phyloP scores from a whole-genome alignment of 257 asterid species.

The Fraxinus pennsylvanica region DNA sequence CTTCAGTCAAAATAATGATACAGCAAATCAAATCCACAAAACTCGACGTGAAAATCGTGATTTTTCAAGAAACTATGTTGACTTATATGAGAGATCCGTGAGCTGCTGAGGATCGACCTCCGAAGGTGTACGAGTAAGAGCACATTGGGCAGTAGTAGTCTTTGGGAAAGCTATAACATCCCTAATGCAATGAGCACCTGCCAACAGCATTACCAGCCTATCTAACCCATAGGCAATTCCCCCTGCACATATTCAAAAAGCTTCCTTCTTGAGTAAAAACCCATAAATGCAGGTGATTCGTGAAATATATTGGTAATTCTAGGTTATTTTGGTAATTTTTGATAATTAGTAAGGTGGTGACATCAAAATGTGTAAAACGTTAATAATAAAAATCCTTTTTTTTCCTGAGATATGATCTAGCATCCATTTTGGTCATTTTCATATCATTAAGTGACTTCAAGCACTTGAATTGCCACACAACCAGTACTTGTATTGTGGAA shows the following conservation, averaged over 20 bases:
- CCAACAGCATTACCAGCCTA: constrained; percentile 82
- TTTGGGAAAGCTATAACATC: constrained; percentile 96
- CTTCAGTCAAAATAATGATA: neutral
- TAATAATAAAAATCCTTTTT: neutral
- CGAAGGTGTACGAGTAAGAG: constrained; percentile 84
- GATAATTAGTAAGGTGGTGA: neutral
- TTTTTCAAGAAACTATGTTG: constrained; percentile 27
- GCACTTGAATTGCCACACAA: too few species aligned
- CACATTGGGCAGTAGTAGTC: constrained; percentile 88
- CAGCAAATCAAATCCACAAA: neutral
- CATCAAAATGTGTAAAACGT: neutral
- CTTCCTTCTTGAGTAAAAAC: neutral
- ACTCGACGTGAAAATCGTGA: neutral
- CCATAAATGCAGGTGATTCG: neutral
- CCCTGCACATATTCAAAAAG: constrained; percentile 42
- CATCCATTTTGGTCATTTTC: neutral
- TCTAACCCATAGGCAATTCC: constrained; percentile 95
- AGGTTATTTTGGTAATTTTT: neutral
- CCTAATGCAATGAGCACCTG: constrained; percentile 75
- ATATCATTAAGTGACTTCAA: neutral
- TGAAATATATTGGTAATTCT: too few species aligned
- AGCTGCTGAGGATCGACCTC: constrained; percentile 79
- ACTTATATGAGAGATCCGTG: constrained; percentile 59
- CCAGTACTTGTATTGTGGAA: too few species aligned
- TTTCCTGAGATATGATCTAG: neutral